Percentiles rank a stretch among this genome's conserved stretches.
phyloP scores from a whole-genome alignment of 768 basidiomycete genomes.

The Coprinellus micaceus region DNA sequence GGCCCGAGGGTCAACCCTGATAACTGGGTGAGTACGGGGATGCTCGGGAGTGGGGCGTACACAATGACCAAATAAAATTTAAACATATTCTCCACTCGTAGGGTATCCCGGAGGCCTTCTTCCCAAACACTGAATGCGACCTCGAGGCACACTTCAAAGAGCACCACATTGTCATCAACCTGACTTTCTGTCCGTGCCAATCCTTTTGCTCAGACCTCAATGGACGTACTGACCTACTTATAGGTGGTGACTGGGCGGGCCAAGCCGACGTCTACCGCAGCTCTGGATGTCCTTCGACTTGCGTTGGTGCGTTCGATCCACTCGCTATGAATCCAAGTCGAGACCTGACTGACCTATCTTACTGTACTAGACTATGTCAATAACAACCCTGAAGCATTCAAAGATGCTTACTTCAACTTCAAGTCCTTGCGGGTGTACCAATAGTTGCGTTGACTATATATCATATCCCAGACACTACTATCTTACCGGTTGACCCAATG shows the following conservation, averaged over 20 bases:
- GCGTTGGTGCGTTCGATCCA: conserved; percentile 57
- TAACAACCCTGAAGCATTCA: conserved; percentile 58
- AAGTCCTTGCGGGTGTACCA: conserved; percentile 44
- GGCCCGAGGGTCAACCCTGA: conserved; percentile 42
- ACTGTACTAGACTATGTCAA: conserved; percentile 50
- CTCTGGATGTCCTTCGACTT: conserved; percentile 54
- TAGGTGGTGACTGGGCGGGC: conserved; percentile 60
- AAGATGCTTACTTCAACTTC: conserved; percentile 68
- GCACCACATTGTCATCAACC: conserved; percentile 13
- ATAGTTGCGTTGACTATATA: too few species aligned
- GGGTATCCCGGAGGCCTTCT: conserved; percentile 6
- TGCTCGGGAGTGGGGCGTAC: neutral
- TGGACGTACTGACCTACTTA: neutral
- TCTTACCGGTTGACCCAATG: too few species aligned
- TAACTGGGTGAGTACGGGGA: conserved; percentile 34
- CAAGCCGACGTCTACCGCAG: conserved; percentile 36
- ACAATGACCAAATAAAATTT: conserved; percentile 29
- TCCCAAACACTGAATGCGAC: conserved; percentile 12
- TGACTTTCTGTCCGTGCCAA: conserved; percentile 13
- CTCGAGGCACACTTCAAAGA: conserved; percentile 3
- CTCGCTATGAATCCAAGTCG: too few species aligned
- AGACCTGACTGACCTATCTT: neutral
- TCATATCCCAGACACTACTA: too few species aligned
- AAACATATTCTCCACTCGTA: conserved; percentile 49
- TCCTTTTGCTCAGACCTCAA: neutral